Percentiles rank a stretch among this genome's conserved stretches.
These are phyloP conservation scores for Tuber borchii DNA, from an alignment of 495 filamentous ascomycete species.

Conservation along the genomic window DNA sequence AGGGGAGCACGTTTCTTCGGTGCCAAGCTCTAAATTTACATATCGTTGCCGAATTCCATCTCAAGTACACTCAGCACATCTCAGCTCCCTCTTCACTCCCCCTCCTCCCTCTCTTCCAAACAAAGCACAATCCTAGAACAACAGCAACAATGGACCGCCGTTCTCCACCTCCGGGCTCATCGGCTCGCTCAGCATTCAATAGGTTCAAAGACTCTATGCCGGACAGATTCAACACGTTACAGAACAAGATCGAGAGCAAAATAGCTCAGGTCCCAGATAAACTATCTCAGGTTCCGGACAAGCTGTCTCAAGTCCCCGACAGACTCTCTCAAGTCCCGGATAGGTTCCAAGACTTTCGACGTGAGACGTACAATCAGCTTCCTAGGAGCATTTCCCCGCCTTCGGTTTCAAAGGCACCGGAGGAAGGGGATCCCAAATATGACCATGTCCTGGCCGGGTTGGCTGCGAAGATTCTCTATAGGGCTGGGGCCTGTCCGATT, in stretches of 20 bases:
- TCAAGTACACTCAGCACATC: neutral
- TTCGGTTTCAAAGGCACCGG: slow-evolving; percentile 20
- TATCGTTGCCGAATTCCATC: neutral
- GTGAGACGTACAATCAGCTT: slow-evolving; percentile 9
- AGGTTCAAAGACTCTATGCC: slow-evolving; percentile 34
- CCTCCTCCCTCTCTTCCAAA: neutral
- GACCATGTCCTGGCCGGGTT: slow-evolving; percentile 43
- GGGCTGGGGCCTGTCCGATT: slow-evolving; percentile 48
- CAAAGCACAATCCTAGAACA: neutral
- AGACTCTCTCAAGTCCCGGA: slow-evolving; percentile 20
- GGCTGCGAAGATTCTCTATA: slow-evolving; percentile 49
- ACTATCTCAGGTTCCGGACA: slow-evolving; percentile 28
- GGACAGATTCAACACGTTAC: slow-evolving; percentile 18
- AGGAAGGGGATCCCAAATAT: slow-evolving; percentile 41
- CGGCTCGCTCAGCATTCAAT: slow-evolving; percentile 29
- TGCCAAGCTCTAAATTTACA: neutral
- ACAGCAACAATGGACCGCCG: neutral
- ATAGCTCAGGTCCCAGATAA: slow-evolving; percentile 23
- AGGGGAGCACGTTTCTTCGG: too few species aligned
- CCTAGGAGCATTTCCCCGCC: slow-evolving; percentile 6
- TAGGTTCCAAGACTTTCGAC: slow-evolving; percentile 20
- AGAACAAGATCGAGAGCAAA: slow-evolving; percentile 16
- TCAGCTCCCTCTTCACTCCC: neutral
- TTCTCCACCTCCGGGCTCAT: slow-evolving; percentile 17
- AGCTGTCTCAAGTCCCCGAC: slow-evolving; percentile 27